A percentile compares a stretch with the other conserved stretches of the same genome.
Evolutionary conservation across 2,329 filamentous ascomycete species (phyloP).

Genomic region (Colletotrichum tamarilloi): DNA sequence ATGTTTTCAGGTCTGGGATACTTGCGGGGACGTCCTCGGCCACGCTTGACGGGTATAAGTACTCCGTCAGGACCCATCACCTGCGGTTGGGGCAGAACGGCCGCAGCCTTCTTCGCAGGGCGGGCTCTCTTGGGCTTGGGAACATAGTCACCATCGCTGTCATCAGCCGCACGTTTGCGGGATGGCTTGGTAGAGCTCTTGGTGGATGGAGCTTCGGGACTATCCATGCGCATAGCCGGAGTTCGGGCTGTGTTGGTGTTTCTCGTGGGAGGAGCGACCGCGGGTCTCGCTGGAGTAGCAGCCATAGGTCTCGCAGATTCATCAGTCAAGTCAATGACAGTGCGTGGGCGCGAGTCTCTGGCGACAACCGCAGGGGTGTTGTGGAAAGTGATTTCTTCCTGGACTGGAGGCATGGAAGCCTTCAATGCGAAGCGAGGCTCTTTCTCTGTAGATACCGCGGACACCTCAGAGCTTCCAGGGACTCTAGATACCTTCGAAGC

Average conservation of each 20-base stretch:
- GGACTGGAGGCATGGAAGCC: too few relatives aligned
- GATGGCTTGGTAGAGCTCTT: not conserved
- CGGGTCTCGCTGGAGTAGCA: not conserved
- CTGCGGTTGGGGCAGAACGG: not conserved
- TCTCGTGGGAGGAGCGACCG: not conserved
- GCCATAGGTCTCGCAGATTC: not conserved
- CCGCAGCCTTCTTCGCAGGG: not conserved
- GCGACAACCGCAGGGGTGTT: not conserved
- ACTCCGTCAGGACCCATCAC: not conserved
- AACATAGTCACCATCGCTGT: slow-evolving; percentile 21
- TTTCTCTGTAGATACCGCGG: not conserved
- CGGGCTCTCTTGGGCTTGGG: slow-evolving; percentile 12
- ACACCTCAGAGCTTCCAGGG: too few relatives aligned
- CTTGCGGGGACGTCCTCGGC: slow-evolving; percentile 29
- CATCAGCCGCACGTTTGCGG: slow-evolving; percentile 7
- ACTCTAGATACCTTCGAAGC: too few relatives aligned
- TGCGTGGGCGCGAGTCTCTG: not conserved
- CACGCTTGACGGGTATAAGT: slow-evolving; percentile 18
- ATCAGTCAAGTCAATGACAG: not conserved
- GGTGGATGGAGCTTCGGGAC: not conserved
- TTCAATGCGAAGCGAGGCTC: not conserved
- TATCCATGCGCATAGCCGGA: not conserved
- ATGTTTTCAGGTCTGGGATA: slow-evolving; percentile 3
- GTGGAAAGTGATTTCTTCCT: not conserved
- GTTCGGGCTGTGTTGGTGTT: not conserved